phyloP scores from a whole-genome alignment of 106 monocot genomes.

The Dioscorea alata region DNA sequence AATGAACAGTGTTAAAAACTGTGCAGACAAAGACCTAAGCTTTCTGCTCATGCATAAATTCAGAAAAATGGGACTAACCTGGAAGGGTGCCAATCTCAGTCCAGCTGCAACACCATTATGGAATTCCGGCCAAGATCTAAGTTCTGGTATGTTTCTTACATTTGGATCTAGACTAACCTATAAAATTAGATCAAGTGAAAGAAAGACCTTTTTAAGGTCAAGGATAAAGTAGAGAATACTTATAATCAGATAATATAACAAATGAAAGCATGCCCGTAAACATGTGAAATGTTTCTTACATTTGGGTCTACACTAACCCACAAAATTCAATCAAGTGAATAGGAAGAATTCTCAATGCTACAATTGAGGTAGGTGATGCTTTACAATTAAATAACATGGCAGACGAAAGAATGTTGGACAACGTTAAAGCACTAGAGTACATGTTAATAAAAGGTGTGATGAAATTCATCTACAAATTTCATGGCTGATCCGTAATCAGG shows the following conservation, averaged over 20 bases:
- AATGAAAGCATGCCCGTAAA: too few relatives aligned
- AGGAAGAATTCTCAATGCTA: not conserved
- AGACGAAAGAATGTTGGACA: too few relatives aligned
- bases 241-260: too few relatives aligned
- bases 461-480: too few relatives aligned
- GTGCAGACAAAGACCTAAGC: not conserved
- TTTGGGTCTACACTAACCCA: constrained; percentile 93
- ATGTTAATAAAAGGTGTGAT: too few relatives aligned
- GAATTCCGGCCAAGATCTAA: constrained; percentile 89
- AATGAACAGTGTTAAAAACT: not conserved
- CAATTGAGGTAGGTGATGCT: too few relatives aligned
- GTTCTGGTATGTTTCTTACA: constrained; percentile 68
- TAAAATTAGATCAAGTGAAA: not conserved
- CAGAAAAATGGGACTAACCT: constrained; percentile 35
- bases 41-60: not conserved
- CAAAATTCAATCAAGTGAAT: not conserved
- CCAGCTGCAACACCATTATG: constrained; percentile 99
- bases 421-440: too few relatives aligned
- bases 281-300: constrained; percentile 42
- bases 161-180: constrained; percentile 94
- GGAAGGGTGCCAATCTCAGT: constrained; percentile 79
- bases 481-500: too few relatives aligned
- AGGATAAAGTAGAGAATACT: too few relatives aligned
- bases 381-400: too few relatives aligned
- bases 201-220: not conserved